Evolutionary conservation across 345 rosid genomes (phyloP), one percentile per base, ranked within the genome.

Genomic region (Orychophragmus violaceus): DNA sequence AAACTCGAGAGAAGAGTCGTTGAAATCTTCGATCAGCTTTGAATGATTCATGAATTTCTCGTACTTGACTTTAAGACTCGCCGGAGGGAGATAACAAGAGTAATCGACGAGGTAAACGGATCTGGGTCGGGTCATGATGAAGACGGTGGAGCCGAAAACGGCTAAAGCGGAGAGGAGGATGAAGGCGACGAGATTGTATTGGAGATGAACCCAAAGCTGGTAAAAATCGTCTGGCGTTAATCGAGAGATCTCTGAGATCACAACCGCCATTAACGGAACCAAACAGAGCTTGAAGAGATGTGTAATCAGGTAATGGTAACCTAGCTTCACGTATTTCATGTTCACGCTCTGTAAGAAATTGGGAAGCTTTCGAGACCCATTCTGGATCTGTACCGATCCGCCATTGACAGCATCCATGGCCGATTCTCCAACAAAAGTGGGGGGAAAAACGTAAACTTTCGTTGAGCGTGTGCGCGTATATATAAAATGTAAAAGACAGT

Each of bases 271-370:
- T 69, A 84, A 68, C 2, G 98, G 97, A 61, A 86, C 71, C 44
- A 90, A 70, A 66, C 91, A 84, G 4, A 93, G 89, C 27, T 91
- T 84, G 71, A 88, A 72, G 25, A 90, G 76, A 61, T 88, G 81
- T 18, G 81, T 85, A 14, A 90, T 74, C 12, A 93, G 77, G 45
- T 88, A 86, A 71, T 90, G 98, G 59, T 93, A 93, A 33, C 97
- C 98, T 5, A 93, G 70, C 67, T 93, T 93, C 12, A 93, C 96
- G 66, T 93, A 81, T 75, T 93, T 90, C 37, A 90, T 78, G 68
- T 88, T 93, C 57, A 93, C 96, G 73, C 87, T 90, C 54, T 86
- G 97, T 53, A 83, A 79, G 79, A 90, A 88, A 83, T 90, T 94
- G 1, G 96, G 98, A 53, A 93, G 76, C 70, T 85, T 67, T 52